Conservation (phyloP, 768 basidiomycete species). For the Collybiopsis luxurians region DNA sequence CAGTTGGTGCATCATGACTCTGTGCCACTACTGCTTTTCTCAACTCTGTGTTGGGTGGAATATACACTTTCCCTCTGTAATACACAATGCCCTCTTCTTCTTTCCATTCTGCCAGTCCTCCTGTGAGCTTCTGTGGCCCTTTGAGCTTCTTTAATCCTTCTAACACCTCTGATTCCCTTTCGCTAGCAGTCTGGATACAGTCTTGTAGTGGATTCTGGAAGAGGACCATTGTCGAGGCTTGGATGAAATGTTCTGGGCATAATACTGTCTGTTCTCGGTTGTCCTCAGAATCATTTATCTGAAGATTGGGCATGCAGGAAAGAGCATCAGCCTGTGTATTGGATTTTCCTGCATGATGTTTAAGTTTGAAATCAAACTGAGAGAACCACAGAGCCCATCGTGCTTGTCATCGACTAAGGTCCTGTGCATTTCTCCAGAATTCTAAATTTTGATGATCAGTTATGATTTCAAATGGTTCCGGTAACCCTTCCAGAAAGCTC, state of each 20-base stretch:
- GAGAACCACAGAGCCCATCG: slow-evolving; percentile 26
- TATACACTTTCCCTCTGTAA: slow-evolving; percentile 10
- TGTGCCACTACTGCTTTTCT: slow-evolving; percentile 11
- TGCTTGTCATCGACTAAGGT: slow-evolving; percentile 31
- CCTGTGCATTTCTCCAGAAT: slow-evolving; percentile 23
- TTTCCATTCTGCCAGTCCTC: neutral
- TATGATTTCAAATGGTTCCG: slow-evolving; percentile 3
- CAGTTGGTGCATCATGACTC: slow-evolving; percentile 20
- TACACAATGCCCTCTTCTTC: neutral
- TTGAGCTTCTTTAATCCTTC: neutral
- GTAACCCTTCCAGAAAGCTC: neutral
- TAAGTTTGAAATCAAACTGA: slow-evolving; percentile 15
- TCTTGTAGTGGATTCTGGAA: too few species aligned
- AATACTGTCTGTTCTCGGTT: too few species aligned
- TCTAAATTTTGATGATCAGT: slow-evolving; percentile 28
- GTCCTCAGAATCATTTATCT: too few species aligned
- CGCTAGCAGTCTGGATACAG: too few species aligned
- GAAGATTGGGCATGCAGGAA: too few species aligned
- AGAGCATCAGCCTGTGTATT: neutral
- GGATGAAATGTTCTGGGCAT: too few species aligned
- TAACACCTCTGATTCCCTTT: neutral
- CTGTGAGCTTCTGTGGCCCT: neutral
- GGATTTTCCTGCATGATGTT: slow-evolving; percentile 14
- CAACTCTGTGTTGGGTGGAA: slow-evolving; percentile 13
- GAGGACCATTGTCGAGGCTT: too few species aligned